Evolutionary conservation across 2,329 filamentous ascomycete species (phyloP).

Genomic region (Claviceps maximensis): DNA sequence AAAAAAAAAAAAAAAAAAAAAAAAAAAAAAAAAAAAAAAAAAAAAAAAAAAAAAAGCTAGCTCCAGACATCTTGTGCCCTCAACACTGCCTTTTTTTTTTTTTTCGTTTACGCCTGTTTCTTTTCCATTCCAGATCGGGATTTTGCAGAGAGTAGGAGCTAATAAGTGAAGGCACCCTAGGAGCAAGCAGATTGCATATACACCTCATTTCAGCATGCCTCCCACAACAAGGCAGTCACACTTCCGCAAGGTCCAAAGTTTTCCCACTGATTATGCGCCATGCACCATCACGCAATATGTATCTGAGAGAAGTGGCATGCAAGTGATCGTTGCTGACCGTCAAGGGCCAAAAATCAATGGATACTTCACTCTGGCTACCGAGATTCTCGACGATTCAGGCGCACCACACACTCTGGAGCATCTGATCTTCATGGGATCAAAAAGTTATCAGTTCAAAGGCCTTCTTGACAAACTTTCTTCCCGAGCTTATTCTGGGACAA

Average conservation of each 20-base stretch:
- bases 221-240: conserved; percentile 20
- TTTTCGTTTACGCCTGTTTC: background rate
- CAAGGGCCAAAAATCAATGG: conserved; percentile 91
- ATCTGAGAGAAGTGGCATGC: conserved; percentile 87
- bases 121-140: background rate
- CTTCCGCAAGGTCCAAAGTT: conserved; percentile 76
- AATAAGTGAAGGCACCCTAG: background rate
- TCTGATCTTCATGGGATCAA: conserved; percentile 79
- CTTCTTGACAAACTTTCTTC: conserved; percentile 89
- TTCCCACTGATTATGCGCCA: conserved; percentile 81
- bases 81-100: background rate
- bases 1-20: no score
- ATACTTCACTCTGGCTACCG: conserved; percentile 89
- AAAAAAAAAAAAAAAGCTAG: background rate
- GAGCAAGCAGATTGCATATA: background rate
- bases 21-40: no score
- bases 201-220: conserved; percentile 2
- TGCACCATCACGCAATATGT: conserved; percentile 89
- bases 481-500: conserved; percentile 83
- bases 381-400: conserved; percentile 95
- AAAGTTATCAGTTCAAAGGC: conserved; percentile 87
- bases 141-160: background rate
- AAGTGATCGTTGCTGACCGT: conserved; percentile 80
- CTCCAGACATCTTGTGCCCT: background rate
- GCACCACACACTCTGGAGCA: conserved; percentile 81